Evolutionary conservation across 768 basidiomycete species (phyloP).

Genomic region (Wakefieldia striispora): DNA sequence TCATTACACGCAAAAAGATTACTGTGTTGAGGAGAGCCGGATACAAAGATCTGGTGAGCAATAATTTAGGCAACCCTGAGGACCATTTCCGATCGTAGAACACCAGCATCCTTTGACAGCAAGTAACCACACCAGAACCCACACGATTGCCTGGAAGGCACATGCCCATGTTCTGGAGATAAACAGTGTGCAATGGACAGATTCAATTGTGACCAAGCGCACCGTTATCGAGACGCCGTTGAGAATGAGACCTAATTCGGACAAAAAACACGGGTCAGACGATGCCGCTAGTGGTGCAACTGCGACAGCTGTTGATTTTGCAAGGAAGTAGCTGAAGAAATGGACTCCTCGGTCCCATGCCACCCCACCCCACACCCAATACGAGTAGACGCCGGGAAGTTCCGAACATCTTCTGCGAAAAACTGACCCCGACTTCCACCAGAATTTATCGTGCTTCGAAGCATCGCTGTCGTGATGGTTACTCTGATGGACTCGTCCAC

Average conservation of each 20-base stretch:
- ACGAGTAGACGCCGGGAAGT: slow-evolving; percentile 18
- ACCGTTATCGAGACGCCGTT: slow-evolving; percentile 2
- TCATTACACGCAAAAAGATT: background rate
- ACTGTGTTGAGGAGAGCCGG: background rate
- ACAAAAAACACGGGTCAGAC: slow-evolving; percentile 5
- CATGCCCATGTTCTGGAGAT: slow-evolving; percentile 17
- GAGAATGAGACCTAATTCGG: slow-evolving; percentile 1
- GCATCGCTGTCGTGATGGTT: slow-evolving; percentile 28
- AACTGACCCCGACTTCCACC: slow-evolving; percentile 19
- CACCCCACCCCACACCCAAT: slow-evolving; percentile 9
- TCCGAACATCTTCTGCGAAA: slow-evolving; percentile 19
- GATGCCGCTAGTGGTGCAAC: slow-evolving; percentile 2
- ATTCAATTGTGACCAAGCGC: slow-evolving; percentile 16
- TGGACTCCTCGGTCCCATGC: slow-evolving; percentile 19
- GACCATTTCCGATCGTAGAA: slow-evolving; percentile 3
- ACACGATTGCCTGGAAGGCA: slow-evolving; percentile 1
- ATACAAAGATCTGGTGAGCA: slow-evolving; percentile 9
- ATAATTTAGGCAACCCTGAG: slow-evolving; percentile 9
- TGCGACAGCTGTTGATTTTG: slow-evolving; percentile 19
- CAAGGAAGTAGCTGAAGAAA: slow-evolving; percentile 20
- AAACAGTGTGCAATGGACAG: slow-evolving; percentile 16
- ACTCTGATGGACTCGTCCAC: slow-evolving; percentile 17
- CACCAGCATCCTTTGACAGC: slow-evolving; percentile 1
- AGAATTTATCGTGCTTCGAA: slow-evolving; percentile 28
- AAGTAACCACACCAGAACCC: slow-evolving; percentile 1